These are phyloP conservation scores for Chytriomyces hyalinus DNA, from an alignment of 192 early-diverging fungal species.

Conservation along the genomic window DNA sequence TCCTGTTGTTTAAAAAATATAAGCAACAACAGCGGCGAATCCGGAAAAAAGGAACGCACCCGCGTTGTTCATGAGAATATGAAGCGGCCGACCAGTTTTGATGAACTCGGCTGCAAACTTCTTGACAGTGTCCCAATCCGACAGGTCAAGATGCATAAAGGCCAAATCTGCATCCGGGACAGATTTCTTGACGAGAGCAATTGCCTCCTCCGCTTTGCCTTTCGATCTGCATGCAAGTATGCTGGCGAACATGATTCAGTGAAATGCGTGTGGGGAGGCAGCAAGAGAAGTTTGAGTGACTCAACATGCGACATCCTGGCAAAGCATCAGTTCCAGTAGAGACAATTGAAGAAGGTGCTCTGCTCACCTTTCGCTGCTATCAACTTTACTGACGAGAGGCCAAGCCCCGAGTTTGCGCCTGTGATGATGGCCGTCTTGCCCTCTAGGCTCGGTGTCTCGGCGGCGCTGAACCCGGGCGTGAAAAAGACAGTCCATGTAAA, in stretches of 20 bases:
- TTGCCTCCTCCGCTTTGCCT: constrained; percentile 31
- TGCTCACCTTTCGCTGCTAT: constrained; percentile 39
- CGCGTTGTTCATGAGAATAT: constrained; percentile 39
- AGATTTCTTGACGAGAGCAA: constrained; percentile 35
- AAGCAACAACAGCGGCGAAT: neutral
- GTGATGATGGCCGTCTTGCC: constrained; percentile 44
- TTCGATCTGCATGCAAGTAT: constrained; percentile 36
- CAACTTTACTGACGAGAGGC: constrained; percentile 29
- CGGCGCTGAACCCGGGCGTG: constrained; percentile 6
- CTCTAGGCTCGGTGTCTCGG: constrained; percentile 16
- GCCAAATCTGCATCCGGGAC: constrained; percentile 39
- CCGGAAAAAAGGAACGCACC: constrained; percentile 13
- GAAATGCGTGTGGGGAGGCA: too few species aligned
- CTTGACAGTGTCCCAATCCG: constrained; percentile 33
- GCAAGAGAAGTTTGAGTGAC: too few species aligned
- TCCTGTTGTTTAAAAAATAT: constrained; percentile 35
- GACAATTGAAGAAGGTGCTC: constrained; percentile 14
- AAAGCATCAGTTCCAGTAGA: neutral
- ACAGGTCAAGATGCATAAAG: constrained; percentile 42
- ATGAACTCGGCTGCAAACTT: constrained; percentile 21
- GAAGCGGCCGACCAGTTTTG: neutral
- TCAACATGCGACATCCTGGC: too few species aligned
- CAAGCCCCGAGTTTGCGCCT: constrained; percentile 44
- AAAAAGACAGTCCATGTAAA: neutral
- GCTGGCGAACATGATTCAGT: neutral